These are phyloP conservation scores for Wickerhamiella alocasiicola DNA, from an alignment of 805 yeast species.

Conservation along the genomic window DNA sequence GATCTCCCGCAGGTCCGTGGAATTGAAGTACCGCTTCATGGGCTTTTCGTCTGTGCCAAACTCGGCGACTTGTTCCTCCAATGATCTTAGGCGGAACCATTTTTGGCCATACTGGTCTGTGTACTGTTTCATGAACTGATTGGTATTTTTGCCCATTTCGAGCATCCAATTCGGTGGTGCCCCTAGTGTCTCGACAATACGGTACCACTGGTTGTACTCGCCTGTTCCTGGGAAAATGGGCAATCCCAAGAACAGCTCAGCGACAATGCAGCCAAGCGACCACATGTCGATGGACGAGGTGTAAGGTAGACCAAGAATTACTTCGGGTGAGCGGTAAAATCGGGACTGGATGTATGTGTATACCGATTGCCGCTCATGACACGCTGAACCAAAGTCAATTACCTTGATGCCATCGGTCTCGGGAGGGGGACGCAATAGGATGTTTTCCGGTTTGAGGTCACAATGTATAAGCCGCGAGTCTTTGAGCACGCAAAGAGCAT, in stretches of 20 bases:
- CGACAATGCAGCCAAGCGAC: conserved; percentile 90
- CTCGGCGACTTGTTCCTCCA: conserved; percentile 39
- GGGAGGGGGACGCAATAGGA: conserved; percentile 53
- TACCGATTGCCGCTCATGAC: conserved; percentile 79
- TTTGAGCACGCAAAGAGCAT: conserved; percentile 68
- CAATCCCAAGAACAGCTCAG: conserved; percentile 79
- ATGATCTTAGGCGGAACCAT: conserved; percentile 34
- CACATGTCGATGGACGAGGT: conserved; percentile 92
- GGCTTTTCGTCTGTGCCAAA: conserved; percentile 48
- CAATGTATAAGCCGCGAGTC: conserved; percentile 83
- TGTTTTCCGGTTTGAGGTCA: conserved; percentile 94
- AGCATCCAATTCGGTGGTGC: conserved; percentile 91
- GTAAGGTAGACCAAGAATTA: conserved; percentile 80
- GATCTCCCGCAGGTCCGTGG: conserved; percentile 54
- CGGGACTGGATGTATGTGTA: conserved; percentile 88
- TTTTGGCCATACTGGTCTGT: conserved; percentile 28
- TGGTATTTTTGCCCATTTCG: conserved; percentile 81
- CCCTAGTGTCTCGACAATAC: conserved; percentile 74
- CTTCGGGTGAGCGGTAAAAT: conserved; percentile 91
- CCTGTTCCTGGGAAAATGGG: conserved; percentile 93
- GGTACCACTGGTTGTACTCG: conserved; percentile 77
- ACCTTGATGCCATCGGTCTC: conserved; percentile 81
- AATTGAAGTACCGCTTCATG: conserved; percentile 71
- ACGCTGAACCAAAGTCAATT: conserved; percentile 93
- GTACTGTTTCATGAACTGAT: conserved; percentile 48